Conservation (phyloP, 2,329 filamentous ascomycete genomes). For the Apiospora phragmitis region DNA sequence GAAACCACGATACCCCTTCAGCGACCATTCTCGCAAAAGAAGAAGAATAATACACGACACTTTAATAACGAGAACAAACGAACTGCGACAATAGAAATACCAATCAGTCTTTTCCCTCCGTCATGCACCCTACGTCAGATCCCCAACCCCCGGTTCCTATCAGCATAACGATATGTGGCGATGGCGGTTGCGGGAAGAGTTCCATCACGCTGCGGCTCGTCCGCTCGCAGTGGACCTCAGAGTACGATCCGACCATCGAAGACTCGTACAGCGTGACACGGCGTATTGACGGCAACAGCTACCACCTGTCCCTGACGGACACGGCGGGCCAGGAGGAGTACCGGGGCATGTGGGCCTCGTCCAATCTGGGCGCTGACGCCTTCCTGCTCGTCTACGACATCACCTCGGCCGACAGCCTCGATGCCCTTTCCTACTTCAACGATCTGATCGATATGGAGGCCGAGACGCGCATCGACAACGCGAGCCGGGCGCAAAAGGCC, state of each 20-base stretch:
- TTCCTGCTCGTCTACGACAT: slow-evolving; percentile 86
- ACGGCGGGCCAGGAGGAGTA: slow-evolving; percentile 91
- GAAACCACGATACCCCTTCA: not conserved
- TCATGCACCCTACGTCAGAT: slow-evolving; percentile 13
- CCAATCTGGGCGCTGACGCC: slow-evolving; percentile 77
- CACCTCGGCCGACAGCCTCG: slow-evolving; percentile 67
- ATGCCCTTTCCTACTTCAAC: slow-evolving; percentile 76
- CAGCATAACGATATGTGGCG: slow-evolving; percentile 81
- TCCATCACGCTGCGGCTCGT: slow-evolving; percentile 83
- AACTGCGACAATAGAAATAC: not conserved
- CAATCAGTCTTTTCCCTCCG: not conserved
- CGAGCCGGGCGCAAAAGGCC: slow-evolving; percentile 48
- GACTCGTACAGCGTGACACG: slow-evolving; percentile 85
- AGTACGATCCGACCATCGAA: slow-evolving; percentile 80
- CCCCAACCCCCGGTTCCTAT: slow-evolving; percentile 53
- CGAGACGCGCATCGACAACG: slow-evolving; percentile 67
- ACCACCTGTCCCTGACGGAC: slow-evolving; percentile 78
- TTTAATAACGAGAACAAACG: not conserved
- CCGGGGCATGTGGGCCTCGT: slow-evolving; percentile 80
- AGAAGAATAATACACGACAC: not conserved
- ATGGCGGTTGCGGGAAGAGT: slow-evolving; percentile 82
- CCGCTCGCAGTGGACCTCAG: slow-evolving; percentile 79
- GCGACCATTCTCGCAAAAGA: not conserved
- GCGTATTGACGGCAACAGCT: slow-evolving; percentile 75
- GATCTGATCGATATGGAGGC: slow-evolving; percentile 82